Evolutionary conservation across 352 stramenopile genomes (phyloP).

Genomic region (Aphanomyces euteiches): DNA sequence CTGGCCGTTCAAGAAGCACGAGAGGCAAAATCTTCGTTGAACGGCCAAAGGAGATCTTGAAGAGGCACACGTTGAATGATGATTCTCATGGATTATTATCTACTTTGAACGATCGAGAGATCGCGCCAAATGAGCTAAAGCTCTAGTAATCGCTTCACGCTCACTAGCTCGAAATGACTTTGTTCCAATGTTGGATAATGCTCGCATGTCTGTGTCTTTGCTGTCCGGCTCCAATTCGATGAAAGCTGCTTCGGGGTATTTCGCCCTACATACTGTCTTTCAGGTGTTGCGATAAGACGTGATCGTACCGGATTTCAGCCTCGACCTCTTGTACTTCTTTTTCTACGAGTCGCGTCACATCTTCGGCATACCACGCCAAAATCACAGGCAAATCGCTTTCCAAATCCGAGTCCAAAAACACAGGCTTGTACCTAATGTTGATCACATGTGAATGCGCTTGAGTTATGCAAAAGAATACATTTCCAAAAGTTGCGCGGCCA

Average conservation of each 20-base stretch:
- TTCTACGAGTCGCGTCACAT: conserved; percentile 95
- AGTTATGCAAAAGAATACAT: conserved; percentile 43
- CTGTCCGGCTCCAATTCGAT: conserved; percentile 97
- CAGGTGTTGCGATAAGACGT: neutral
- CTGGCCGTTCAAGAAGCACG: neutral
- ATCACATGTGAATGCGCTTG: neutral
- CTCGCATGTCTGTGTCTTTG: conserved; percentile 85
- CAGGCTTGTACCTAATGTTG: conserved; percentile 79
- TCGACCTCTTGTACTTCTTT: conserved; percentile 96
- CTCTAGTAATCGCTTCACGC: conserved; percentile 78
- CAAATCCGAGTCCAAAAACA: conserved; percentile 87
- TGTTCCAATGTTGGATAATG: conserved; percentile 75
- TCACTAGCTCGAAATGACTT: conserved; percentile 78
- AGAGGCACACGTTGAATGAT: neutral
- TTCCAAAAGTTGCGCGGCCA: conserved; percentile 92
- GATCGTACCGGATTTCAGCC: conserved; percentile 77
- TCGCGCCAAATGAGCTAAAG: conserved; percentile 65
- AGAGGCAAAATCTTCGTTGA: neutral
- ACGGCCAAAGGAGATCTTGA: neutral
- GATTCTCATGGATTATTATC: neutral
- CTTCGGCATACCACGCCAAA: conserved; percentile 93
- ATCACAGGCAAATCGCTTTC: conserved; percentile 92
- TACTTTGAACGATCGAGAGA: conserved; percentile 54
- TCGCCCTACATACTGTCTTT: conserved; percentile 35
- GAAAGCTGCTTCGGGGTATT: conserved; percentile 93